phyloP scores from a whole-genome alignment of 805 yeast species.

The Lipomyces sp. region DNA sequence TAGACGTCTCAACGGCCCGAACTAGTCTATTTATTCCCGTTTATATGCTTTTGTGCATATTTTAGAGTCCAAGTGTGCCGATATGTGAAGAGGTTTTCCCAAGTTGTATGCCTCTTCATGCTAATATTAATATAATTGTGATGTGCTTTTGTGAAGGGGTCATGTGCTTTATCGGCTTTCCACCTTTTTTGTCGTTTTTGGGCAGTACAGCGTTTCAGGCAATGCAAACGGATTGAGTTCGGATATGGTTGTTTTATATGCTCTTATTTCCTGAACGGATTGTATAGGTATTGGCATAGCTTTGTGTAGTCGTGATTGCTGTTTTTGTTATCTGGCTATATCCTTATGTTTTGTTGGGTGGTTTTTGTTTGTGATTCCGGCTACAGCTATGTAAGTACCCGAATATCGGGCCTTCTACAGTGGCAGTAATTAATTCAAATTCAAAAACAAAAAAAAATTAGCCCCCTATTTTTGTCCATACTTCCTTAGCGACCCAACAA shows the following conservation, averaged over 20 bases:
- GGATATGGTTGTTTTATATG: neutral
- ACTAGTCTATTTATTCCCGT: neutral
- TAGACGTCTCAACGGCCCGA: conserved; percentile 3
- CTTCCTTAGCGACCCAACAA: neutral
- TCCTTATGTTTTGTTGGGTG: neutral
- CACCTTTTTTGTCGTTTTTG: conserved; percentile 1
- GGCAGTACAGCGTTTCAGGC: neutral
- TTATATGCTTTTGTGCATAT: neutral
- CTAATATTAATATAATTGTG: neutral
- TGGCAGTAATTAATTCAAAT: conserved; percentile 2
- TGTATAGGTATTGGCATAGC: conserved; percentile 1
- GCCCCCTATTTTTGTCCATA: neutral
- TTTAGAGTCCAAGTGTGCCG: neutral
- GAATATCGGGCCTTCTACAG: neutral
- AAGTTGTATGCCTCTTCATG: conserved; percentile 2
- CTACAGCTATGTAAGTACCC: neutral
- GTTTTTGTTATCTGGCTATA: neutral
- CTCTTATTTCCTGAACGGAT: neutral
- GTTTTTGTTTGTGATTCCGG: neutral
- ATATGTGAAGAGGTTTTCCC: neutral
- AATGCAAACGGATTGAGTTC: neutral
- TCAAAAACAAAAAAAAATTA: neutral
- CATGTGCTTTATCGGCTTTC: conserved; percentile 3
- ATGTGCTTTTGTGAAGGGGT: neutral
- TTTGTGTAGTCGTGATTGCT: neutral